These are phyloP conservation scores for Coccinonectria pachysandricola DNA, from an alignment of 2,329 filamentous ascomycete species.

Conservation along the genomic window DNA sequence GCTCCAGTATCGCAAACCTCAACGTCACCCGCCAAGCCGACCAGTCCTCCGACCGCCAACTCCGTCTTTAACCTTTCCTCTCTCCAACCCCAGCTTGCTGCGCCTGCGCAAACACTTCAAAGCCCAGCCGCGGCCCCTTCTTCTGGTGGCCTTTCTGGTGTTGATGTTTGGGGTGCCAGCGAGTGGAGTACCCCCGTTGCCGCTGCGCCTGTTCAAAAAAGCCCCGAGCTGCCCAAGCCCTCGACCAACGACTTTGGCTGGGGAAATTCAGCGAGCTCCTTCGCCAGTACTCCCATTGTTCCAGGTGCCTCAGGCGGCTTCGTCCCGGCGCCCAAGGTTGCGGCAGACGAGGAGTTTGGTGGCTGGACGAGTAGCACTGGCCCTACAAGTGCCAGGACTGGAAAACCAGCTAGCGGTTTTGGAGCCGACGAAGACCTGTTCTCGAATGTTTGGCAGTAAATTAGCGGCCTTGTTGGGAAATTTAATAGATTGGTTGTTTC, in stretches of 20 bases:
- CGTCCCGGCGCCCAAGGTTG: slow-evolving; percentile 55
- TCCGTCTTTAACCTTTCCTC: slow-evolving; percentile 78
- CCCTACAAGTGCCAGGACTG: slow-evolving; percentile 29
- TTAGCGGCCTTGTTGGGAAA: no score
- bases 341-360: slow-evolving; percentile 90
- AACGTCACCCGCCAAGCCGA: slow-evolving; percentile 29
- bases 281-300: slow-evolving; percentile 50
- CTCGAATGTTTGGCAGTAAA: slow-evolving; percentile 85
- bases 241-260: slow-evolving; percentile 54
- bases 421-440: slow-evolving; percentile 78
- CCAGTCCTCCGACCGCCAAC: slow-evolving; percentile 31
- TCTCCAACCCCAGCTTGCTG: slow-evolving; percentile 34
- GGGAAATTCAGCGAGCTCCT: slow-evolving; percentile 35
- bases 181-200: slow-evolving; percentile 66
- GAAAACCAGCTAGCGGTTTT: slow-evolving; percentile 49
- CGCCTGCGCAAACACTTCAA: slow-evolving; percentile 31
- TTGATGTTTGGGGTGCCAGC: slow-evolving; percentile 79
- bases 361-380: slow-evolving; percentile 74
- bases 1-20: slow-evolving; percentile 37
- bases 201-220: slow-evolving; percentile 49
- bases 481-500: no score
- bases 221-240: slow-evolving; percentile 35
- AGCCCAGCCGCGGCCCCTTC: slow-evolving; percentile 18
- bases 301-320: slow-evolving; percentile 56
- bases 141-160: slow-evolving; percentile 32